Evolutionary conservation across 1,284 basidiomycete genomes (phyloP).

Genomic region (Mycena citricolor): DNA sequence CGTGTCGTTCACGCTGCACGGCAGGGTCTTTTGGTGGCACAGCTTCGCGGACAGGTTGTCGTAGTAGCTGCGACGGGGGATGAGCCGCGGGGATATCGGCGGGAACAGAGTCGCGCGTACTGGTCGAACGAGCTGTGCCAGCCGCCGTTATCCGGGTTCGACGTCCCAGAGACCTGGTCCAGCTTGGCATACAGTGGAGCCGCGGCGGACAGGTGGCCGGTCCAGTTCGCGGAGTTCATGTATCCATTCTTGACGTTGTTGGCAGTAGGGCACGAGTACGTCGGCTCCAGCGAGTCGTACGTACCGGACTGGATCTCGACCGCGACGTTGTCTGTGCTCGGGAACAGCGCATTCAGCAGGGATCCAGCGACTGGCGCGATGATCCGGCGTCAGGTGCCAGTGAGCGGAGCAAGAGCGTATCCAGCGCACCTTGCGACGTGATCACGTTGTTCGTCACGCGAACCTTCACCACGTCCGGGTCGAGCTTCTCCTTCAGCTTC

Average conservation of each 20-base stretch:
- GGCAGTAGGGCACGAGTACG: slow-evolving; percentile 40
- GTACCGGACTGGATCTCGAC: slow-evolving; percentile 38
- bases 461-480: slow-evolving; percentile 34
- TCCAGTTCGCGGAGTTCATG: slow-evolving; percentile 40
- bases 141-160: slow-evolving; percentile 36
- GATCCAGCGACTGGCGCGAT: slow-evolving; percentile 47
- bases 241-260: slow-evolving; percentile 33
- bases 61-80: slow-evolving; percentile 37
- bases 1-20: slow-evolving; percentile 44
- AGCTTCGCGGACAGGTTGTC: slow-evolving; percentile 49
- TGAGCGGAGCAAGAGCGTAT: background rate
- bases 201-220: slow-evolving; percentile 37
- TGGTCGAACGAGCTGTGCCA: slow-evolving; percentile 51
- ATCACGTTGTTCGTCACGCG: slow-evolving; percentile 50
- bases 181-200: slow-evolving; percentile 38
- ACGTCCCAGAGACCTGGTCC: slow-evolving; percentile 42
- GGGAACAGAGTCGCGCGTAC: slow-evolving; percentile 28
- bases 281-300: slow-evolving; percentile 46
- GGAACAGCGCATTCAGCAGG: slow-evolving; percentile 44
- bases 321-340: slow-evolving; percentile 29
- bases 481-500: slow-evolving; percentile 31
- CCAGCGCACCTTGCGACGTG: slow-evolving; percentile 37
- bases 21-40: slow-evolving; percentile 44
- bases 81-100: background rate
- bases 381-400: background rate